A percentile compares a stretch with the other conserved stretches of the same genome.
phyloP scores from a whole-genome alignment of 2,329 filamentous ascomycete species.

The Fusarium sp. region DNA sequence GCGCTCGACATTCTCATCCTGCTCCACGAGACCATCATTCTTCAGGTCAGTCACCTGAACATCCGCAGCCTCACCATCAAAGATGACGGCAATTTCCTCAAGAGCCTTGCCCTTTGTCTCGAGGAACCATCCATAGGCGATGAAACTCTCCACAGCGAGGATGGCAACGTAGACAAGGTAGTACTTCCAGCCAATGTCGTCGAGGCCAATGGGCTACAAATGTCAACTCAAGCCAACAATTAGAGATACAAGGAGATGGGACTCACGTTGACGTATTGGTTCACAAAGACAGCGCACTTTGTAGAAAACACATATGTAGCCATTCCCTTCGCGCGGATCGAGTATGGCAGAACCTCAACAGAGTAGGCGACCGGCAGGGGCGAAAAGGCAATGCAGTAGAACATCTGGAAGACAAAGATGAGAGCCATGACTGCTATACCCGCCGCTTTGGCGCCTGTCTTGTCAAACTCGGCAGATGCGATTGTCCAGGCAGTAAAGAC shows the following conservation, averaged over 20 bases:
- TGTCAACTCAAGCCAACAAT: background rate
- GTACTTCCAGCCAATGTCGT: slow-evolving; percentile 59
- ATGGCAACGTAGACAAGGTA: slow-evolving; percentile 65
- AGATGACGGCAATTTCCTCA: slow-evolving; percentile 66
- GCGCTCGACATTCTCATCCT: background rate
- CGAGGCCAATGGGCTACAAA: slow-evolving; percentile 58
- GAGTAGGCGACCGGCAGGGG: slow-evolving; percentile 60
- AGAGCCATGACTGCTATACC: slow-evolving; percentile 48
- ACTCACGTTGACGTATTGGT: slow-evolving; percentile 52
- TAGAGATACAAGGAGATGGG: background rate
- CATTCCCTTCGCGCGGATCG: slow-evolving; percentile 61
- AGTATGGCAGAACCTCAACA: slow-evolving; percentile 62
- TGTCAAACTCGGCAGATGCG: slow-evolving; percentile 46
- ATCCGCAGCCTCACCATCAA: slow-evolving; percentile 42
- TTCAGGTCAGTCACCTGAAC: background rate
- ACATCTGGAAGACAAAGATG: slow-evolving; percentile 52
- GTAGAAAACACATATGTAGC: slow-evolving; percentile 42
- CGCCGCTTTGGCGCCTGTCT: slow-evolving; percentile 42
- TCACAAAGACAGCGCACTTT: slow-evolving; percentile 45
- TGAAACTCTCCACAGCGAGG: slow-evolving; percentile 57
- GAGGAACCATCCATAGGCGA: slow-evolving; percentile 54
- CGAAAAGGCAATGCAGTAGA: slow-evolving; percentile 64
- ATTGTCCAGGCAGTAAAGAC: slow-evolving; percentile 50
- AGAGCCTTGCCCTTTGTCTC: slow-evolving; percentile 59
- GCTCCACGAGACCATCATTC: slow-evolving; percentile 3